phyloP scores from a whole-genome alignment of 148 eudicot genomes.

The Arbutus unedo region DNA sequence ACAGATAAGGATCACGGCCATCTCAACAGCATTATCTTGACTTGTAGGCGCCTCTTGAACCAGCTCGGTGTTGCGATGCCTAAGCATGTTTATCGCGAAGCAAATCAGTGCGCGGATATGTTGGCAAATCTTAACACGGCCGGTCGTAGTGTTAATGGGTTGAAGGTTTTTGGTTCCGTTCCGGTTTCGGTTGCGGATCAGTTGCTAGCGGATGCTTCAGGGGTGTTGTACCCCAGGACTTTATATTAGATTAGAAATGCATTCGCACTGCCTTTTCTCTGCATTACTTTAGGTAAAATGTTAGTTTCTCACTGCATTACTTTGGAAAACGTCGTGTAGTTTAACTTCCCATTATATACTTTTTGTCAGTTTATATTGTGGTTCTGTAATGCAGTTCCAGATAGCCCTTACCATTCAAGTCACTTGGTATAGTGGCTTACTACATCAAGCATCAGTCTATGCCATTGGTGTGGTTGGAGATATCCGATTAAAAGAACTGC shows the following conservation, averaged over 20 bases:
- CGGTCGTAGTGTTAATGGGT: background rate
- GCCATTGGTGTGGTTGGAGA: slow-evolving; percentile 82
- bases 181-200: background rate
- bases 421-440: too few relatives aligned
- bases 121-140: background rate
- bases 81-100: background rate
- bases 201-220: background rate
- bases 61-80: background rate
- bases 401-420: too few relatives aligned
- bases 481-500: slow-evolving; percentile 83
- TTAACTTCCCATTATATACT: too few relatives aligned
- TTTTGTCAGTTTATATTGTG: too few relatives aligned
- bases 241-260: background rate
- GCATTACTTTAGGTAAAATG: too few relatives aligned
- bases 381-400: too few relatives aligned
- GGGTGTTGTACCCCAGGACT: background rate
- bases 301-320: too few relatives aligned
- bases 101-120: background rate
- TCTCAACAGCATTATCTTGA: background rate
- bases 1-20: background rate
- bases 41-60: background rate
- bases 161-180: background rate
- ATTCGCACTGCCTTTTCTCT: too few relatives aligned
- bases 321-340: too few relatives aligned
- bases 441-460: too few relatives aligned